Conservation (phyloP, 2,329 filamentous ascomycete species). For the Exophiala sp. region DNA sequence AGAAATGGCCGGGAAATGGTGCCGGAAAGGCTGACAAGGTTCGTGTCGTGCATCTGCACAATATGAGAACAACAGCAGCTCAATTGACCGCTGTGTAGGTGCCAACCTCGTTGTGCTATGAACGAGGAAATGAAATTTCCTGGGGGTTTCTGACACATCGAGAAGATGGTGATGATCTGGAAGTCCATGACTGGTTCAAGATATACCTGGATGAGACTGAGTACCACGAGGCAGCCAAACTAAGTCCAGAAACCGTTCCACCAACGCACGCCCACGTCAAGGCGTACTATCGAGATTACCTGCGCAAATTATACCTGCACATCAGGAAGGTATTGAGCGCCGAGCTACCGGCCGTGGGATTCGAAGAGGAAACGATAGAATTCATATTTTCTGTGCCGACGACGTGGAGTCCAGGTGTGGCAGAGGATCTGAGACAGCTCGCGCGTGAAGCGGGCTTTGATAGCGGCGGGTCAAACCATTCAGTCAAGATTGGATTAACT, state of each 20-base stretch:
- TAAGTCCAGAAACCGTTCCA: constrained; percentile 17
- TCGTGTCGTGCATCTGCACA: constrained; percentile 26
- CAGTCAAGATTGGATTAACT: constrained; percentile 46
- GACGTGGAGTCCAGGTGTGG: constrained; percentile 40
- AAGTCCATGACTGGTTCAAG: constrained; percentile 18
- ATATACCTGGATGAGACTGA: constrained; percentile 13
- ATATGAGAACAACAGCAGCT: too few species aligned
- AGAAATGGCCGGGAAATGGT: constrained; percentile 34
- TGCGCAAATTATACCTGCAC: constrained; percentile 34
- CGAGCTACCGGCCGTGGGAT: constrained; percentile 30
- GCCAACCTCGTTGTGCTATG: constrained; percentile 2
- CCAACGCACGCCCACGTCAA: constrained; percentile 24
- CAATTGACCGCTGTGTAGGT: constrained; percentile 19
- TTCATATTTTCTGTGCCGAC: constrained; percentile 44
- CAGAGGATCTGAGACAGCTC: constrained; percentile 34
- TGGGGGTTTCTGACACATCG: constrained; percentile 1
- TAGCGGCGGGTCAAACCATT: constrained; percentile 33
- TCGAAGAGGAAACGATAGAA: constrained; percentile 33
- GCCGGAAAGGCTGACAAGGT: constrained; percentile 35
- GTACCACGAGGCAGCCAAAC: neutral
- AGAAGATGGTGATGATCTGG: constrained; percentile 1
- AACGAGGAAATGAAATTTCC: neutral
- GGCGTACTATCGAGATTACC: constrained; percentile 36
- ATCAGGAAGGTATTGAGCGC: constrained; percentile 29
- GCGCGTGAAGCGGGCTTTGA: constrained; percentile 33